Evolutionary conservation across 2,329 filamentous ascomycete genomes (phyloP), one percentile per base, ranked within the genome.

Genomic region (Byssochlamys sp.): DNA sequence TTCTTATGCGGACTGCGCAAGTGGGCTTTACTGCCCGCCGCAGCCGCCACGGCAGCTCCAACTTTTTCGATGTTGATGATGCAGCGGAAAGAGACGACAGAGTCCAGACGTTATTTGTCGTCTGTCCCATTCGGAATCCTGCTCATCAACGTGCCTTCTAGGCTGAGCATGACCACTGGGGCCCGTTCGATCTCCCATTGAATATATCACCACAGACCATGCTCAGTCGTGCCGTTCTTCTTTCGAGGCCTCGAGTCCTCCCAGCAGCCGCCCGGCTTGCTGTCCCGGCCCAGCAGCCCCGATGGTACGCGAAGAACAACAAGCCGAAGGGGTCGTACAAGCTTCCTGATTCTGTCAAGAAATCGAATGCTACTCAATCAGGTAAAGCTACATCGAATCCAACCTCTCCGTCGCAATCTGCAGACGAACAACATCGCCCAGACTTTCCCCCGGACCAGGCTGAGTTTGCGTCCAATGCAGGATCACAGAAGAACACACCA

Each of bases 161-260:
- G 54, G 54, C 60, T 55, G 63, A 59, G 61, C 61, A 65, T 65
- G 66, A 65, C 58, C 61, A 59, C 33, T 58, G 60, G 55, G 24
- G 55, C 57, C 52, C 25, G 33, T 55, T 24, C 56, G 57, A 31
- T 58, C 54, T 58, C 35, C 56, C 55, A 59, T 62, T 63, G 60
- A 54, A 61, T 56, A 35, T 54, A 54, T 59, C 54, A 57, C 58
- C 55, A 59, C 55, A 65, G n/a, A 71, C 61, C 55, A 78, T 78
- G 76, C 72, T 78, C 62, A 75, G 72, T 63, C 75, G 75, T 66
- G 72, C 74, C 59, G 68, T 73, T 57, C 65, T 77, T 63, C 75
- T 76, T 53, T 62, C 72, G 67, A 77, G 75, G 74, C 70, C 70
- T 55, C 72, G 71, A 62, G 67, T 69, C 60, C 64, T 73, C 62